These are phyloP conservation scores for Exophiala oligosperma DNA, from an alignment of 2,329 filamentous ascomycete species.

Conservation along the genomic window DNA sequence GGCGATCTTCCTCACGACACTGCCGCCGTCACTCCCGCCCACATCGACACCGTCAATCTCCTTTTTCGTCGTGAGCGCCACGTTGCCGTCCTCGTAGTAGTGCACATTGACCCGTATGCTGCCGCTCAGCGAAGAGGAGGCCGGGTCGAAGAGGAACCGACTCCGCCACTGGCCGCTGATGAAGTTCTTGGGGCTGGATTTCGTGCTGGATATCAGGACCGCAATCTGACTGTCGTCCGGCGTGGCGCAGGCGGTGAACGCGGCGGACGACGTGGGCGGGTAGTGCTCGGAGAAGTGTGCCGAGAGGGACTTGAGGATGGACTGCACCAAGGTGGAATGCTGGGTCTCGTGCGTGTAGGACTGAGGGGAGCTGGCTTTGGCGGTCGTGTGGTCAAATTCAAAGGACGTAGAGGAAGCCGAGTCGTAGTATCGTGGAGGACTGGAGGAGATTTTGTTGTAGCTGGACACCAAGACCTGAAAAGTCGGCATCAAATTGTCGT, in stretches of 20 bases:
- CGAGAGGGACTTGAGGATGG: conserved; percentile 73
- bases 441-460: conserved; percentile 67
- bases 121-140: conserved; percentile 69
- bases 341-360: conserved; percentile 75
- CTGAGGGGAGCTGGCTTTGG: conserved; percentile 82
- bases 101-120: conserved; percentile 92
- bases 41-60: conserved; percentile 17
- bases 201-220: conserved; percentile 85
- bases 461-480: conserved; percentile 73
- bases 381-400: conserved; percentile 78
- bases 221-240: conserved; percentile 68
- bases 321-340: conserved; percentile 73
- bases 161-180: conserved; percentile 99
- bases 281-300: conserved; percentile 87
- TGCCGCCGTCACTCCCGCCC: conserved; percentile 58
- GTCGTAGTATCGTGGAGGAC: conserved; percentile 82
- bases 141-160: conserved; percentile 74
- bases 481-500: background rate
- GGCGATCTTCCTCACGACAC: conserved; percentile 76
- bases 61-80: conserved; percentile 88
- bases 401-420: conserved; percentile 86
- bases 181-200: conserved; percentile 97
- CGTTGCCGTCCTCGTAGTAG: conserved; percentile 99
- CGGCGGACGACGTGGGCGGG: conserved; percentile 74
- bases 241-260: conserved; percentile 64